Evolutionary conservation across 2,329 filamentous ascomycete species (phyloP).

Genomic region (Iodosphaeria phyllophila): DNA sequence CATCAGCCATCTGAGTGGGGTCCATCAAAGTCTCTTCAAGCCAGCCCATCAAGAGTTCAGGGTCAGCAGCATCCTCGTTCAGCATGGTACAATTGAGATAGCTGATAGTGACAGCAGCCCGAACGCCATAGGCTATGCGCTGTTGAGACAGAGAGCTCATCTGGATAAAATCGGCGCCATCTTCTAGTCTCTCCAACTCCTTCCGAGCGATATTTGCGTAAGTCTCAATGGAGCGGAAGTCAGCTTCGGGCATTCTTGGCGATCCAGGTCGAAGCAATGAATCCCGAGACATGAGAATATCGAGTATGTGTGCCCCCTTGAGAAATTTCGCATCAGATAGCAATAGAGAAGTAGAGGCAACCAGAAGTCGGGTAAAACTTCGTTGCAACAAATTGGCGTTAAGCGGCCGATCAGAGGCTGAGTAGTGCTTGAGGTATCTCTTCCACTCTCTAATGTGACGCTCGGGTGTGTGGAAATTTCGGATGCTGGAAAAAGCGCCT

Average conservation of each 20-base stretch:
- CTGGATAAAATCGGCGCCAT: constrained; percentile 75
- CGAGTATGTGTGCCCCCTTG: constrained; percentile 47
- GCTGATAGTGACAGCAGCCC: constrained; percentile 61
- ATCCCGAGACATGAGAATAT: constrained; percentile 47
- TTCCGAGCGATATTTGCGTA: constrained; percentile 60
- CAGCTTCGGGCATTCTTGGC: constrained; percentile 24
- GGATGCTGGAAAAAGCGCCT: constrained; percentile 75
- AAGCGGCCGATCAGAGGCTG: constrained; percentile 58
- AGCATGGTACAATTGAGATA: constrained; percentile 74
- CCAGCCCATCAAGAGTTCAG: constrained; percentile 66
- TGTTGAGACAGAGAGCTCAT: constrained; percentile 78
- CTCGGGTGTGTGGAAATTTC: constrained; percentile 54
- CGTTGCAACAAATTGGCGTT: constrained; percentile 83
- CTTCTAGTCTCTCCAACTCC: constrained; percentile 73
- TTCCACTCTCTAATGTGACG: constrained; percentile 68
- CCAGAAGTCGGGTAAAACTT: constrained; percentile 71
- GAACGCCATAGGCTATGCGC: constrained; percentile 67
- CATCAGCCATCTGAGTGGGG: constrained; percentile 63
- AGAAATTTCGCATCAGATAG: constrained; percentile 42
- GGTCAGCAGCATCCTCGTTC: constrained; percentile 64
- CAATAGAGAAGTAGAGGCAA: constrained; percentile 58
- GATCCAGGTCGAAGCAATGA: constrained; percentile 24
- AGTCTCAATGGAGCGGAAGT: constrained; percentile 36
- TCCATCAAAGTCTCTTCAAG: constrained; percentile 69
- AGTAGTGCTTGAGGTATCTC: constrained; percentile 67